A percentile compares a stretch with the other conserved stretches of the same genome.
Evolutionary conservation across 768 basidiomycete genomes (phyloP).

Genomic region (Serendipita sp.): DNA sequence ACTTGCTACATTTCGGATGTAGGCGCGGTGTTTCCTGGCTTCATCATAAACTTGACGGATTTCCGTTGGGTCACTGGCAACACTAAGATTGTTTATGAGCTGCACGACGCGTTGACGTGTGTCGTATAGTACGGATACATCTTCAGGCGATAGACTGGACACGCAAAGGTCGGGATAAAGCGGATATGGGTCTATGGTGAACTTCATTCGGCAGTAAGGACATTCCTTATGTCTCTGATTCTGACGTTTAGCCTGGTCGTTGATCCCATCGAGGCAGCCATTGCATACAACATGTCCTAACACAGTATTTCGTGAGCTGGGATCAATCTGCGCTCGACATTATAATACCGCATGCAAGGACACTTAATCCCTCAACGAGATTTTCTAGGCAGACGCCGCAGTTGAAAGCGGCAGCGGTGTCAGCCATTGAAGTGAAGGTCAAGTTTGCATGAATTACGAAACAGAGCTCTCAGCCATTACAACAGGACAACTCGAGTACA

Average conservation of each 20-base stretch:
- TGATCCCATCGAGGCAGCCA: background rate
- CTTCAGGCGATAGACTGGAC: background rate
- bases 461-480: no score
- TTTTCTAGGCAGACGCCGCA: slow-evolving; percentile 1
- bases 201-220: background rate
- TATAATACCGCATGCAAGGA: background rate
- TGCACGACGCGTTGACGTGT: slow-evolving; percentile 2
- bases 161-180: background rate
- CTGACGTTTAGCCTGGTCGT: background rate
- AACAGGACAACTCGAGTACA: no score
- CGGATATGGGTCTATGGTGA: background rate
- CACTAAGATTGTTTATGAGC: background rate
- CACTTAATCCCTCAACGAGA: background rate
- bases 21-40: background rate
- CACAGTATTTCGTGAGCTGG: background rate
- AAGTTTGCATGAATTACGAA: no score
- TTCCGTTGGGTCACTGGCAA: background rate
- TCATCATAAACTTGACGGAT: background rate
- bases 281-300: background rate
- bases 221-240: background rate
- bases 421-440: background rate
- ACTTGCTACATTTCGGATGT: background rate
- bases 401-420: background rate
- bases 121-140: background rate
- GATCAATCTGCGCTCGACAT: background rate